A percentile compares a stretch with the other conserved stretches of the same genome.
Conservation (phyloP, 2,329 filamentous ascomycete species). For the Botrytis fabae region DNA sequence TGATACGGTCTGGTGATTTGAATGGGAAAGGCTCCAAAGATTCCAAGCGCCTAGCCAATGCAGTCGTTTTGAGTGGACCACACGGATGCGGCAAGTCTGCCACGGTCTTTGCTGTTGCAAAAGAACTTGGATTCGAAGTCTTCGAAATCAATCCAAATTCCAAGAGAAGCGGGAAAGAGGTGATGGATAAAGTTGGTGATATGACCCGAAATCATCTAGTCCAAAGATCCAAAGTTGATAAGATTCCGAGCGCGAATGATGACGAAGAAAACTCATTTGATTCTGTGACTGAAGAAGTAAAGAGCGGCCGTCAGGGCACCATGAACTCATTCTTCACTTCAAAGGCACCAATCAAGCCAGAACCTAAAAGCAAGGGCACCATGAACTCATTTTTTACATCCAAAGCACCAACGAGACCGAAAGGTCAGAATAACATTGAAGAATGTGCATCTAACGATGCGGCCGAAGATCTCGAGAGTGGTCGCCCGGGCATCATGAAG, state of each 20-base stretch:
- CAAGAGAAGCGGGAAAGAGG: constrained; percentile 82
- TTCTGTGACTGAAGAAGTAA: constrained; percentile 57
- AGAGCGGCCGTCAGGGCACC: constrained; percentile 71
- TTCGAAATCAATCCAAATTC: constrained; percentile 91
- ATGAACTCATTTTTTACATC: constrained; percentile 80
- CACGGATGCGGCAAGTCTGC: constrained; percentile 92
- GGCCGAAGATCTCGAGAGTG: constrained; percentile 60
- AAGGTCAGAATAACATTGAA: constrained; percentile 26
- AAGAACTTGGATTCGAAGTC: constrained; percentile 87
- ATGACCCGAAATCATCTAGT: constrained; percentile 97
- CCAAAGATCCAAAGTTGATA: constrained; percentile 48
- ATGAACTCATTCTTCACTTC: constrained; percentile 80
- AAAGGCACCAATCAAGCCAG: constrained; percentile 42
- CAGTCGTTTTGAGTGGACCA: constrained; percentile 85
- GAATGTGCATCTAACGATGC: constrained; percentile 47
- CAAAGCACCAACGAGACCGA: constrained; percentile 42
- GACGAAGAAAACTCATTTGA: constrained; percentile 43
- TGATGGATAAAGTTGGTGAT: constrained; percentile 88
- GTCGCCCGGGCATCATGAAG: constrained; percentile 76
- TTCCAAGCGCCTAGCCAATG: constrained; percentile 61
- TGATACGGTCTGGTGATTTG: constrained; percentile 50
- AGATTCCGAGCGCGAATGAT: constrained; percentile 38
- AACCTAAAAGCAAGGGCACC: constrained; percentile 45
- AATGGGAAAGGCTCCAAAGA: constrained; percentile 45
- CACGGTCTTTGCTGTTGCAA: constrained; percentile 85